Conservation (phyloP, 2,329 filamentous ascomycete species). For the Penicillium sp. region DNA sequence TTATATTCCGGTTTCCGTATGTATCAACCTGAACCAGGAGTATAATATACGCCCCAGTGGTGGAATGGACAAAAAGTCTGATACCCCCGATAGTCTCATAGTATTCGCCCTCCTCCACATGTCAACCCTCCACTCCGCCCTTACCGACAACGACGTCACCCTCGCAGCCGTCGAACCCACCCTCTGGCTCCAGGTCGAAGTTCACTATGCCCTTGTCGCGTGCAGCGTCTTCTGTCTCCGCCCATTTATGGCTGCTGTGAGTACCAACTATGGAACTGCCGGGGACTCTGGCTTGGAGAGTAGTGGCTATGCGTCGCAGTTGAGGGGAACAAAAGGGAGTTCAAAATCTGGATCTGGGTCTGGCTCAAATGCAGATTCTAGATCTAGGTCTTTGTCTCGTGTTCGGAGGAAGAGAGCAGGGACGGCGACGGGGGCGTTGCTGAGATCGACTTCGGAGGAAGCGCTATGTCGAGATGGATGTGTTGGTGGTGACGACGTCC, state of each 20-base stretch:
- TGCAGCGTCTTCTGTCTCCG: conserved; percentile 40
- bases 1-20: conserved; percentile 40
- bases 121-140: conserved; percentile 28
- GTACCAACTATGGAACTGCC: conserved; percentile 37
- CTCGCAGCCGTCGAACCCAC: conserved; percentile 34
- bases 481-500: not conserved
- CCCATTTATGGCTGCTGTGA: conserved; percentile 39
- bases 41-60: not conserved
- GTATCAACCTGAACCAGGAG: conserved; percentile 7
- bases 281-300: conserved; percentile 32
- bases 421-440: conserved; percentile 2
- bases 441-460: conserved; percentile 8
- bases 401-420: conserved; percentile 10
- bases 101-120: conserved; percentile 39
- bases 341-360: conserved; percentile 16
- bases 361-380: conserved; percentile 13
- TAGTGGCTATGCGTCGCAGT: conserved; percentile 22
- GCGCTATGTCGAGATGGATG: conserved; percentile 1
- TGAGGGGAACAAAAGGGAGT: conserved; percentile 15
- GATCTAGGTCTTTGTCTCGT: conserved; percentile 8
- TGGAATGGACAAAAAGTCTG: not conserved
- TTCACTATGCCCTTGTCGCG: conserved; percentile 37
- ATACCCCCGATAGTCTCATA: conserved; percentile 31
- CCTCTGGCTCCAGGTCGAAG: conserved; percentile 38
- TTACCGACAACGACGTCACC: conserved; percentile 35